phyloP scores from a whole-genome alignment of 208 protist genomes.

The Trypanosoma brucei region DNA sequence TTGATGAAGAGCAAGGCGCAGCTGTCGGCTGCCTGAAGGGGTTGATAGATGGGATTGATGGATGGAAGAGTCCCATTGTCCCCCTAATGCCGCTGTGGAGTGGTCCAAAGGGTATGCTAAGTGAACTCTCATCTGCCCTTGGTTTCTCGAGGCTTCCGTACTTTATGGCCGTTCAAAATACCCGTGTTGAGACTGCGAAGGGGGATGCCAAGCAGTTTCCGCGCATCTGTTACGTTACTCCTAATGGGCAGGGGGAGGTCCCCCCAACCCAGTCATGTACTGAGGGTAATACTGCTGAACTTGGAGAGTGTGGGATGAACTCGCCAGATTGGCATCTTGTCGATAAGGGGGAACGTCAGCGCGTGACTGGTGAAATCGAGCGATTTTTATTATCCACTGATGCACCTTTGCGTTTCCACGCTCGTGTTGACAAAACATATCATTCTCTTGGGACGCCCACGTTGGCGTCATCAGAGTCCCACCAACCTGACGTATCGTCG shows the following conservation, averaged over 20 bases:
- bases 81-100: conserved; percentile 69
- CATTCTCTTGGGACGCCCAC: conserved; percentile 34
- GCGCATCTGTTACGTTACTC: conserved; percentile 19
- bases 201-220: conserved; percentile 14
- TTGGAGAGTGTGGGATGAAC: background rate
- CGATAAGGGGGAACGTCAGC: conserved; percentile 19
- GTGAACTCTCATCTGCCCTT: conserved; percentile 54
- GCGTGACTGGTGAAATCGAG: conserved; percentile 19
- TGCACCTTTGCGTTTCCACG: conserved; percentile 59
- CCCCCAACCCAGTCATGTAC: background rate
- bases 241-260: conserved; percentile 4
- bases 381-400: conserved; percentile 27
- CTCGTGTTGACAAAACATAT: conserved; percentile 43
- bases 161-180: conserved; percentile 43
- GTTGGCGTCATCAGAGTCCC: conserved; percentile 30
- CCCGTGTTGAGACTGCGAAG: conserved; percentile 17
- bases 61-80: conserved; percentile 69
- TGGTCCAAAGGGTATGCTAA: conserved; percentile 65
- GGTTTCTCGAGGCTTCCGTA: conserved; percentile 54
- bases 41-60: conserved; percentile 25
- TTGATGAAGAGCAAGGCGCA: conserved; percentile 47
- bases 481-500: conserved; percentile 32
- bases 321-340: conserved; percentile 33
- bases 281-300: conserved; percentile 2
- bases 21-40: conserved; percentile 30